Evolutionary conservation across 331 rosid species (phyloP).

Genomic region (Spiraea crenata): DNA sequence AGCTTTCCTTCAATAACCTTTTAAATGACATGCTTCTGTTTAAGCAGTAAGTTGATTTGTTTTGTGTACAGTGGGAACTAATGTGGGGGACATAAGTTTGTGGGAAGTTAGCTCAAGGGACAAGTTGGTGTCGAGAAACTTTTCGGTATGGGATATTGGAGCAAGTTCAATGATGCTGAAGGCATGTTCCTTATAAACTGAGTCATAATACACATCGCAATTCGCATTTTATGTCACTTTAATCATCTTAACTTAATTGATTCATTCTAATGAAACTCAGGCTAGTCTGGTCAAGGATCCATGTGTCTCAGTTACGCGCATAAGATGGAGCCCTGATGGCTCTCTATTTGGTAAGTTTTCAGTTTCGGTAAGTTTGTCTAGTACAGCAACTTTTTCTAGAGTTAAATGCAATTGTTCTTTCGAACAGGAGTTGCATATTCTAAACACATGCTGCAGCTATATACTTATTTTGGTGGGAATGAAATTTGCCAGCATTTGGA

Average conservation of each 20-base stretch:
- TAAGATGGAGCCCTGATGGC: conserved; percentile 57
- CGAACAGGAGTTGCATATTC: conserved; percentile 89
- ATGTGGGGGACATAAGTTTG: conserved; percentile 67
- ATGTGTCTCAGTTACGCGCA: conserved; percentile 44
- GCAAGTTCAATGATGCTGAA: conserved; percentile 60
- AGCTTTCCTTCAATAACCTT: conserved; percentile 4
- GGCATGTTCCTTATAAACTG: conserved; percentile 32
- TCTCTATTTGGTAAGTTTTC: conserved; percentile 40
- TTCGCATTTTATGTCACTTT: conserved; percentile 1
- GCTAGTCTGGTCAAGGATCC: conserved; percentile 46
- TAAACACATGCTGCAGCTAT: conserved; percentile 80
- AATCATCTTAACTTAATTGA: not conserved
- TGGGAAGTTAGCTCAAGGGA: conserved; percentile 87
- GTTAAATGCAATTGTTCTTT: conserved; percentile 6
- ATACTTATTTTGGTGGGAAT: conserved; percentile 61
- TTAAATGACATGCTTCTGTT: not conserved
- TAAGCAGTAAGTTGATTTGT: conserved; percentile 7
- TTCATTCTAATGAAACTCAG: conserved; percentile 33
- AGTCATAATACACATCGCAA: not conserved
- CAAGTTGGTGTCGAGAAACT: conserved; percentile 54
- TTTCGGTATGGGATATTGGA: conserved; percentile 69
- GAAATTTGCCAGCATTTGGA: conserved; percentile 74
- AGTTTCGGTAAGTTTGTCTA: not conserved
- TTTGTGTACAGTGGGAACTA: conserved; percentile 53
- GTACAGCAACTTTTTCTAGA: not conserved